Conservation (phyloP, 1,139 yeast genomes). For the Debaryomyces udenii region DNA sequence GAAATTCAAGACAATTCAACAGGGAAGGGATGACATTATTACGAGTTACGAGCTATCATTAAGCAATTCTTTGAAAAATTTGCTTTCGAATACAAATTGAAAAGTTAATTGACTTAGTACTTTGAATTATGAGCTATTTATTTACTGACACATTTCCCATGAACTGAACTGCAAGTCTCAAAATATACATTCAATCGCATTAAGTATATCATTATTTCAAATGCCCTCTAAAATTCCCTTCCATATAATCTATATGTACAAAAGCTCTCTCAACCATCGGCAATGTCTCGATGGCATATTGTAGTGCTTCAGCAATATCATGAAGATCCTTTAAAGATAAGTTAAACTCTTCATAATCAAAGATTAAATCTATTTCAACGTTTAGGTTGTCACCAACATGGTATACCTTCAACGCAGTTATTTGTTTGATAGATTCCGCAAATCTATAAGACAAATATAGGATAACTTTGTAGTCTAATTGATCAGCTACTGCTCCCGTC, state of each 20-base stretch:
- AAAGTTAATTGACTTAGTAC: too few species aligned
- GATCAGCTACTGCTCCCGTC: conserved; percentile 73
- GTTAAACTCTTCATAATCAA: conserved; percentile 47
- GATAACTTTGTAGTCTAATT: conserved; percentile 64
- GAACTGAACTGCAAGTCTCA: too few species aligned
- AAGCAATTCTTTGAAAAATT: not conserved
- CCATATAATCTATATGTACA: conserved; percentile 77
- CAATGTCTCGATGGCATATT: conserved; percentile 75
- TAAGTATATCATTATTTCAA: conserved; percentile 26
- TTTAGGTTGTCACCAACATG: conserved; percentile 79
- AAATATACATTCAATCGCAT: too few species aligned
- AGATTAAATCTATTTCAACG: conserved; percentile 75
- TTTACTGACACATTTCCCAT: too few species aligned
- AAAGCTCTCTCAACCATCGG: conserved; percentile 81
- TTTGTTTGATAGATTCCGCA: conserved; percentile 65
- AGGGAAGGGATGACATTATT: conserved; percentile 32
- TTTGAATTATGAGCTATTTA: too few species aligned
- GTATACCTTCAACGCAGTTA: conserved; percentile 71
- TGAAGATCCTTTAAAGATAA: conserved; percentile 68
- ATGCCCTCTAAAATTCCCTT: conserved; percentile 56
- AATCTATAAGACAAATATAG: conserved; percentile 69
- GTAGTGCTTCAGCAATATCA: conserved; percentile 80
- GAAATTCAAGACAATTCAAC: conserved; percentile 34
- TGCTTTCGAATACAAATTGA: too few species aligned
- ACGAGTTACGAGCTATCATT: conserved; percentile 34